Base-by-base conservation (phyloP, 305 asterid species). In the Rubia balearica region DNA sequence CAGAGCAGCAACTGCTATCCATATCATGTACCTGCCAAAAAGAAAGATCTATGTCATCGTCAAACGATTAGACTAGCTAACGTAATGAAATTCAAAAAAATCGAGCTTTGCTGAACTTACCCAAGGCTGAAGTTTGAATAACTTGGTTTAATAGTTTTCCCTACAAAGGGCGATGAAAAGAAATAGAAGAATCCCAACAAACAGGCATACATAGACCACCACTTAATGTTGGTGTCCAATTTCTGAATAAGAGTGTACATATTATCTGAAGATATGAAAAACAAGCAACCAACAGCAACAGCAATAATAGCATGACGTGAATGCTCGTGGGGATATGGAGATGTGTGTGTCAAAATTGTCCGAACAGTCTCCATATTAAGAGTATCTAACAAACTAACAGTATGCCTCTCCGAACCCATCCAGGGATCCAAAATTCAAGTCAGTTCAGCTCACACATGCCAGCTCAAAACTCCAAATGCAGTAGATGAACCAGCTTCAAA, bases 191-290 rank as follows among this genome's bases (percentile, higher is more conserved):
- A 95, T 57, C 99, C 99, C 65, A 95, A 92, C 88, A 95, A 81
- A 74, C 99, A 91, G 45, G 90, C 98, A 46, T 95, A 95, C 90
- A 95, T 95, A 61, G 99, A 95, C 99, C 99, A 95, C 99, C 99
- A 95, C 75, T 95, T 95, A 46, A 91, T 75, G 80, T 95, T 95
- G 93, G 90, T 91, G 89, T 95, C 99, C 73, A 95, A 76, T 79
- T 95, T 95, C 87, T 92, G 98, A 77, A 95, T 74, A 79, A 95
- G 99, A 3, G 99, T 91, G 69, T 95, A 98, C 89, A 95, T 83
- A 75, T 91, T 95, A 73, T 91, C 98, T 7, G 99, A 95, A 46
- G 99, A 95, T 74, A 95, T 95, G 87, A 91, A 95, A 81, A 95
- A 91, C 33, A 95, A 81, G 88, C 97, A 95, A 24, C 98, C 98